Evolutionary conservation across 208 protist species (phyloP).

Genomic region (Leishmania guyanensis): DNA sequence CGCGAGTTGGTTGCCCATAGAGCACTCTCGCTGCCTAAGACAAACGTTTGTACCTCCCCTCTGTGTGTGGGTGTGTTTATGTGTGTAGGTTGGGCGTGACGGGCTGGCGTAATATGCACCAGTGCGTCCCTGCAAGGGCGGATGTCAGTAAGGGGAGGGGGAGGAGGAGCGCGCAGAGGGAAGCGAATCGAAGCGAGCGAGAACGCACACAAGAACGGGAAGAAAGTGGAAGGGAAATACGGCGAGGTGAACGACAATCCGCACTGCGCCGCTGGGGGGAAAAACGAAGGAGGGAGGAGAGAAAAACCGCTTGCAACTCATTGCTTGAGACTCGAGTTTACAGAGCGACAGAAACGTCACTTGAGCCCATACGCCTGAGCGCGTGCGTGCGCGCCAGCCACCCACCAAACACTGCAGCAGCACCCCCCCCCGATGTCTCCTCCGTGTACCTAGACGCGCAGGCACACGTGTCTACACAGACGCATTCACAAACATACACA

Average conservation of each 20-base stretch:
- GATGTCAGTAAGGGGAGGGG: background rate
- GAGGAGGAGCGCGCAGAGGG: background rate
- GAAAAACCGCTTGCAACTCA: background rate
- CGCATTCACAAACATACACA: background rate
- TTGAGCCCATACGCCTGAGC: background rate
- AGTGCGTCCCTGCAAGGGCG: background rate
- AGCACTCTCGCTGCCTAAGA: background rate
- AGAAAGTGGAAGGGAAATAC: background rate
- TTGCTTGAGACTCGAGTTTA: background rate
- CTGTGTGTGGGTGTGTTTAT: background rate
- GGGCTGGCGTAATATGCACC: background rate
- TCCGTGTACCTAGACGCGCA: background rate
- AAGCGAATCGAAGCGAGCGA: background rate
- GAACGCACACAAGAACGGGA: background rate
- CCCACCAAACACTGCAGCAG: background rate
- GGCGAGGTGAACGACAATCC: background rate
- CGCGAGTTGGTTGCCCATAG: constrained; percentile 84
- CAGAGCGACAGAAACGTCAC: background rate
- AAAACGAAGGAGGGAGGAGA: background rate
- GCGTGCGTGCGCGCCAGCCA: background rate
- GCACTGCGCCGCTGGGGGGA: background rate
- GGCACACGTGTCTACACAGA: background rate
- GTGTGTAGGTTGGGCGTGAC: background rate
- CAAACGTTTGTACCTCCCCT: no score
- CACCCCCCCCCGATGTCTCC: background rate